phyloP scores from a whole-genome alignment of 805 yeast species.

The Candida ascalaphidarum region DNA sequence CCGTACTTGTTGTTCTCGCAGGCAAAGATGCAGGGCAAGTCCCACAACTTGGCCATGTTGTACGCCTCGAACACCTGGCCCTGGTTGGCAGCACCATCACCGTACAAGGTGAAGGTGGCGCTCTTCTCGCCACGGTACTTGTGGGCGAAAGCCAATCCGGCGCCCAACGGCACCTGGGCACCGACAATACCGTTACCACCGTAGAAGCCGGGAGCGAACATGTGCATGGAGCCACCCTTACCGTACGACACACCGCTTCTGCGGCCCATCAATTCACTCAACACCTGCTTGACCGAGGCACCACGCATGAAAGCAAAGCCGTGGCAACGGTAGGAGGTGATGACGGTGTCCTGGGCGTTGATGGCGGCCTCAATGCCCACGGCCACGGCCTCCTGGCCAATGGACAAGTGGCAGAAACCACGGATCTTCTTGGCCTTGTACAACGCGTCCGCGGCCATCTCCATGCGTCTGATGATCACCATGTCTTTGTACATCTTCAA shows the following conservation, averaged over 20 bases:
- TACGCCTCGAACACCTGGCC: constrained; percentile 97
- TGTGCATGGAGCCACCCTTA: constrained; percentile 99
- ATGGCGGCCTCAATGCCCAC: constrained; percentile 97
- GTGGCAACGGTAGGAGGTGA: constrained; percentile 98
- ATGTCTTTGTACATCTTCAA: constrained; percentile 95
- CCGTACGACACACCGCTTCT: constrained; percentile 93
- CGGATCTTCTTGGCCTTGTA: constrained; percentile 98
- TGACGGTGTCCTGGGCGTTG: constrained; percentile 74
- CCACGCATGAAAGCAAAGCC: constrained; percentile 98
- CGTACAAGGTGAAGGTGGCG: constrained; percentile 85
- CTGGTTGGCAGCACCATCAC: constrained; percentile 99
- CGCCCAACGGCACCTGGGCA: constrained; percentile 97
- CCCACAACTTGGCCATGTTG: constrained; percentile 99
- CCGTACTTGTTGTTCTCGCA: constrained; percentile 99
- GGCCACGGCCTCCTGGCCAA: constrained; percentile 98
- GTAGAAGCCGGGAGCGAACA: constrained; percentile 90
- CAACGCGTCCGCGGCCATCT: constrained; percentile 96
- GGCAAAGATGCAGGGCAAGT: constrained; percentile 87
- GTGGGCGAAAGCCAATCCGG: constrained; percentile 98
- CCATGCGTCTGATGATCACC: constrained; percentile 93
- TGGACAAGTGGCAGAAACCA: constrained; percentile 97
- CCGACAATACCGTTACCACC: constrained; percentile 99
- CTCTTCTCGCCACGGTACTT: constrained; percentile 75
- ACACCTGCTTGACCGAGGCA: constrained; percentile 77
- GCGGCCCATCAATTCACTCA: constrained; percentile 96